Conservation (phyloP, 2,329 filamentous ascomycete species). For the Leptographium lundbergii region DNA sequence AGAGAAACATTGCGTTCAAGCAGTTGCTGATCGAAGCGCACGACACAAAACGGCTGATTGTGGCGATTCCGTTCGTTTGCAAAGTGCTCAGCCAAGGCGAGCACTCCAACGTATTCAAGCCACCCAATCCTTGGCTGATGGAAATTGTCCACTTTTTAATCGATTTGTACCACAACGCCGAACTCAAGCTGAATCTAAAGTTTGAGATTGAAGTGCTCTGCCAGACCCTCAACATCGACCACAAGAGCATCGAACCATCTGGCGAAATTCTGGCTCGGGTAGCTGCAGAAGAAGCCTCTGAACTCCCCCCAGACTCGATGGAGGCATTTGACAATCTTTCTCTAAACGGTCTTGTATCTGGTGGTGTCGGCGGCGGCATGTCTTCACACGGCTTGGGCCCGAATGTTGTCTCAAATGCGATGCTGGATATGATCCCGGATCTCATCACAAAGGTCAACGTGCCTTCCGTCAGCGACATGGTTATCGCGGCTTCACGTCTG, state of each 20-base stretch:
- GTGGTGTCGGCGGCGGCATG: conserved; percentile 32
- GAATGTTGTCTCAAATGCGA: conserved; percentile 59
- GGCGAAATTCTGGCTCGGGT: conserved; percentile 71
- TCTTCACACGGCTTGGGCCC: conserved; percentile 50
- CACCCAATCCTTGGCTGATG: conserved; percentile 96
- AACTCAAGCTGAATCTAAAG: conserved; percentile 91
- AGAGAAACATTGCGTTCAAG: conserved; percentile 95
- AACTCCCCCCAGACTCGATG: conserved; percentile 52
- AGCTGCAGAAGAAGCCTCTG: conserved; percentile 47
- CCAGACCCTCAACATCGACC: conserved; percentile 81
- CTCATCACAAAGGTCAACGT: conserved; percentile 68
- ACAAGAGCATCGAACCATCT: conserved; percentile 81
- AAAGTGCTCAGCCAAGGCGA: conserved; percentile 82
- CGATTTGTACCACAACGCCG: conserved; percentile 85
- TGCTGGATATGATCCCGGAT: conserved; percentile 73
- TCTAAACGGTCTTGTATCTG: conserved; percentile 58
- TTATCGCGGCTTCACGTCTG: conserved; percentile 55
- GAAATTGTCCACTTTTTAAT: conserved; percentile 85
- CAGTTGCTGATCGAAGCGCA: conserved; percentile 88
- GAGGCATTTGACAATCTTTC: conserved; percentile 77
- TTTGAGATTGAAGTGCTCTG: conserved; percentile 98
- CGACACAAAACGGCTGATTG: conserved; percentile 78
- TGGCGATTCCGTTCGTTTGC: conserved; percentile 95
- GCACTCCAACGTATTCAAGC: conserved; percentile 77
- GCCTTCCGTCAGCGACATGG: conserved; percentile 68